Percentiles rank a stretch among this genome's conserved stretches.
Evolutionary conservation across 345 rosid species (phyloP).

Genomic region (Citrus mangshanensis): DNA sequence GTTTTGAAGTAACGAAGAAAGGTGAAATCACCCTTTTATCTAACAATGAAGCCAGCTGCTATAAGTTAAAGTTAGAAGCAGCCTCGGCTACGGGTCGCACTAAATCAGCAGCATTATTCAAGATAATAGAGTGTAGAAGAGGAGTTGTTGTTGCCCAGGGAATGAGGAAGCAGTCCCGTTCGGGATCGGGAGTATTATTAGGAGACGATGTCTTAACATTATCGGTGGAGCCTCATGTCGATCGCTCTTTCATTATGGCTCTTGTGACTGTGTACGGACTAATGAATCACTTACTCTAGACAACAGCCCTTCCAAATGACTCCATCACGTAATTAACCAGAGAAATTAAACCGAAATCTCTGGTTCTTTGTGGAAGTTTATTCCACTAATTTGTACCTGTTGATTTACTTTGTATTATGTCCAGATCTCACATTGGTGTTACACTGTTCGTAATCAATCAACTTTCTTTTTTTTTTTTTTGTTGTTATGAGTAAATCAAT

Average conservation of each 20-base stretch:
- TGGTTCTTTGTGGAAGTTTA: no score
- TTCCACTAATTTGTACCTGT: background rate
- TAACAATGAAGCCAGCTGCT: slow-evolving; percentile 9
- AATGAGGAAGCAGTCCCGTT: slow-evolving; percentile 24
- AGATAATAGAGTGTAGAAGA: slow-evolving; percentile 19
- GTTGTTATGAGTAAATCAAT: background rate
- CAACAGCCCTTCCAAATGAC: background rate
- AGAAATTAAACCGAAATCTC: no score
- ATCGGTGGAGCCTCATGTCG: slow-evolving; percentile 30
- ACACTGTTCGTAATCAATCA: no score
- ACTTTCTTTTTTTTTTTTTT: no score
- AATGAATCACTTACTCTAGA: slow-evolving; percentile 19
- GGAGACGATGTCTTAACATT: slow-evolving; percentile 46
- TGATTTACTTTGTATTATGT: background rate
- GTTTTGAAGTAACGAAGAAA: slow-evolving; percentile 30
- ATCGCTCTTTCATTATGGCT: slow-evolving; percentile 31
- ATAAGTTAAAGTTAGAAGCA: slow-evolving; percentile 2
- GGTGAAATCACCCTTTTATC: slow-evolving; percentile 19
- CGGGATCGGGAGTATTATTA: slow-evolving; percentile 20
- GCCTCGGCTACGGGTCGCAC: background rate
- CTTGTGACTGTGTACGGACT: slow-evolving; percentile 38
- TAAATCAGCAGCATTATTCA: slow-evolving; percentile 26
- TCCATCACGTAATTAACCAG: background rate
- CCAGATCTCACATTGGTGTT: no score
- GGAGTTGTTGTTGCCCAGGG: slow-evolving; percentile 39